A percentile compares a stretch with the other conserved stretches of the same genome.
Conservation (phyloP, 208 protist genomes). For the Trypanosoma mega region DNA sequence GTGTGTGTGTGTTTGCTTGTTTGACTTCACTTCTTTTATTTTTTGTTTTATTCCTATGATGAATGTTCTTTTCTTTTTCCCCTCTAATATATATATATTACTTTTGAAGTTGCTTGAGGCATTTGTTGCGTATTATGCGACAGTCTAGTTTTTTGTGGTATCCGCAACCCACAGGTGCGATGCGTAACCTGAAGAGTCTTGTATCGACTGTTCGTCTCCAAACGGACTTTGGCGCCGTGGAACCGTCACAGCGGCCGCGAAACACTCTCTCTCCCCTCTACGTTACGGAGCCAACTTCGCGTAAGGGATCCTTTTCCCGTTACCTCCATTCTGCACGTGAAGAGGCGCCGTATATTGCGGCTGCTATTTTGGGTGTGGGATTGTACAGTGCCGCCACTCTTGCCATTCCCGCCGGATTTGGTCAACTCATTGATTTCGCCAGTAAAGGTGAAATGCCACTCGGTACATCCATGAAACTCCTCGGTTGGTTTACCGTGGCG, state of each 20-base stretch:
- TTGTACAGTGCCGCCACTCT: constrained; percentile 82
- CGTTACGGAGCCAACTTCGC: constrained; percentile 52
- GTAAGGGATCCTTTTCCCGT: constrained; percentile 61
- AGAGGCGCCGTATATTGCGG: constrained; percentile 57
- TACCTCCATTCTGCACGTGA: constrained; percentile 50
- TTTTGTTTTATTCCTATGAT: constrained; percentile 19
- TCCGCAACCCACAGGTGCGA: constrained; percentile 27
- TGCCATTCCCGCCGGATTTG: constrained; percentile 80
- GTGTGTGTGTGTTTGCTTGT: constrained; percentile 3
- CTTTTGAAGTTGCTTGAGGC: neutral
- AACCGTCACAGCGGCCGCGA: constrained; percentile 65
- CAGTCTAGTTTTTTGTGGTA: constrained; percentile 53
- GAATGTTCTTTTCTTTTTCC: constrained; percentile 9
- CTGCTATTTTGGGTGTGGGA: constrained; percentile 61
- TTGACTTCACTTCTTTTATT: neutral
- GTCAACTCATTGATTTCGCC: constrained; percentile 79
- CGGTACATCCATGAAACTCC: constrained; percentile 72
- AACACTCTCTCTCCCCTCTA: constrained; percentile 46
- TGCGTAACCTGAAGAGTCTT: constrained; percentile 29
- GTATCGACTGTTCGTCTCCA: constrained; percentile 44
- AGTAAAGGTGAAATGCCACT: constrained; percentile 79
- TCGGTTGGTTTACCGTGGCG: constrained; percentile 69
- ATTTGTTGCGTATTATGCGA: constrained; percentile 29
- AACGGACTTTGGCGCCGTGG: constrained; percentile 68
- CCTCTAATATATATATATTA: constrained; percentile 9